phyloP scores from a whole-genome alignment of 78 protist genomes.

The Dictyostelium citrinum region DNA sequence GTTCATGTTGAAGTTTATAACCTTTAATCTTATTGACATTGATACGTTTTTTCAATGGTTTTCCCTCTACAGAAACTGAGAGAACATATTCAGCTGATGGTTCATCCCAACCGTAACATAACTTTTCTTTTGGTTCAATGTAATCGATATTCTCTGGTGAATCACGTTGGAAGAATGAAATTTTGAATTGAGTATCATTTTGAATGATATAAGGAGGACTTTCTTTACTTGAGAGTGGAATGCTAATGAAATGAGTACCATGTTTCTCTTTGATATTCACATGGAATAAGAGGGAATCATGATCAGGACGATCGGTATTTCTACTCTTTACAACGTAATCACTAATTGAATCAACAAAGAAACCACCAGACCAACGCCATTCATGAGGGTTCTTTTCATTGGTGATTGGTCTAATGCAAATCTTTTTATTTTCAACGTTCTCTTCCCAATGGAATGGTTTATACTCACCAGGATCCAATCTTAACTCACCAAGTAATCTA shows the following conservation, averaged over 20 bases:
- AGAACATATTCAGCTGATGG: constrained; percentile 7
- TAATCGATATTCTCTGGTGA: not conserved
- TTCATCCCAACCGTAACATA: constrained; percentile 54
- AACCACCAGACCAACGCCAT: constrained; percentile 55
- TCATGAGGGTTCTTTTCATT: not conserved
- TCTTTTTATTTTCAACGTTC: not conserved
- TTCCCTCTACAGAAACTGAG: constrained; percentile 3
- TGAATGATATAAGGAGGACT: constrained; percentile 42
- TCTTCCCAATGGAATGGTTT: constrained; percentile 54
- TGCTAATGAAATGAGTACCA: constrained; percentile 30
- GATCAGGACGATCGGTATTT: not conserved
- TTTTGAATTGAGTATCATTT: constrained; percentile 28
- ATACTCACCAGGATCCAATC: constrained; percentile 28
- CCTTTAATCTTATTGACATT: constrained; percentile 66
- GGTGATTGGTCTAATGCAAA: constrained; percentile 7
- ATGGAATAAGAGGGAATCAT: not conserved
- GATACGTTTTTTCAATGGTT: constrained; percentile 20
- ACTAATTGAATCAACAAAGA: constrained; percentile 24
- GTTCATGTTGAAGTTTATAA: not conserved
- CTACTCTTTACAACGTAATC: constrained; percentile 36
- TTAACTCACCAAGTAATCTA: not conserved
- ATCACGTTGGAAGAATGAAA: constrained; percentile 29
- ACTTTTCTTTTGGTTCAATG: not conserved
- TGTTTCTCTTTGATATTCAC: constrained; percentile 24
- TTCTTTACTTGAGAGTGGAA: constrained; percentile 1